Evolutionary conservation across 208 protist genomes (phyloP).

Genomic region (Crithidia brevicula): DNA sequence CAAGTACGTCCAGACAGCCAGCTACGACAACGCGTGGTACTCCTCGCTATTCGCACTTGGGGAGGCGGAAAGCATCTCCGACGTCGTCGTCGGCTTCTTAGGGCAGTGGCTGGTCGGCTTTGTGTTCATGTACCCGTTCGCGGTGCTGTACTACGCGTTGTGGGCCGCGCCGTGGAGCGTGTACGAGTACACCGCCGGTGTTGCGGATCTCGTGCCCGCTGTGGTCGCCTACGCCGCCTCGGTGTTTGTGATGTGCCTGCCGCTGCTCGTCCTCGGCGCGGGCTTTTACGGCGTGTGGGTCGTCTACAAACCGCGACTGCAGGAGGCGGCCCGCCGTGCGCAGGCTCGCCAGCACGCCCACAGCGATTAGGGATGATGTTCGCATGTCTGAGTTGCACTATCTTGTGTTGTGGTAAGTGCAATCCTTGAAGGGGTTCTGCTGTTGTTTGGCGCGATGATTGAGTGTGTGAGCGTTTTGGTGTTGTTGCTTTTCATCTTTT

Average conservation of each 20-base stretch:
- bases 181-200: conserved; percentile 74
- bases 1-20: conserved; percentile 56
- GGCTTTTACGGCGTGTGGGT: conserved; percentile 41
- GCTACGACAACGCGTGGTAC: conserved; percentile 90
- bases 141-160: conserved; percentile 82
- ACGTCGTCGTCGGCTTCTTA: conserved; percentile 85
- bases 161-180: conserved; percentile 79
- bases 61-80: conserved; percentile 73
- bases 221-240: conserved; percentile 59
- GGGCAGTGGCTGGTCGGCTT: conserved; percentile 81
- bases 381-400: neutral
- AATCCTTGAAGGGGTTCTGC: too few relatives aligned
- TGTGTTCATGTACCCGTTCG: conserved; percentile 84
- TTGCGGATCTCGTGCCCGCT: conserved; percentile 61
- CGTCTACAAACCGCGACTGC: conserved; percentile 39
- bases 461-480: too few relatives aligned
- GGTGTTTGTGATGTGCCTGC: conserved; percentile 68
- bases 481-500: too few relatives aligned
- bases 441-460: neutral
- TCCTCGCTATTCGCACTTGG: conserved; percentile 67
- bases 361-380: conserved; percentile 11
- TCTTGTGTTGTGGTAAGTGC: too few relatives aligned
- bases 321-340: conserved; percentile 31
- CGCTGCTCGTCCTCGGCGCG: conserved; percentile 52
- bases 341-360: conserved; percentile 22